Conservation (phyloP, 768 basidiomycete species). For the Russula lepida region DNA sequence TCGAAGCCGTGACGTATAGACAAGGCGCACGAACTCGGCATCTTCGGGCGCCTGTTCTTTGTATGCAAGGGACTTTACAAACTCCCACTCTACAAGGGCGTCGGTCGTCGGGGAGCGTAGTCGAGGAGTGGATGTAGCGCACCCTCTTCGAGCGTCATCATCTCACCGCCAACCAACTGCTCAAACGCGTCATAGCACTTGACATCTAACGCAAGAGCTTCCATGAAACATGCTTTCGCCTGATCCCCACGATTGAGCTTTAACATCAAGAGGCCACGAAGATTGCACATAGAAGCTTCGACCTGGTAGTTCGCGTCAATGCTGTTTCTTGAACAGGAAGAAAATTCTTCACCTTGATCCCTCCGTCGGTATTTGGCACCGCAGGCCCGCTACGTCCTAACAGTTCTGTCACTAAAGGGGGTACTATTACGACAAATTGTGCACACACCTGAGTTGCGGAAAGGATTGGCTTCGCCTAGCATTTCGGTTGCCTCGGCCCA, state of each 20-base stretch:
- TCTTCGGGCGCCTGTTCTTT: slow-evolving; percentile 78
- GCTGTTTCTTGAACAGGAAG: not conserved
- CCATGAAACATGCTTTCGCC: slow-evolving; percentile 93
- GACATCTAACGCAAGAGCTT: slow-evolving; percentile 88
- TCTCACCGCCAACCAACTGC: slow-evolving; percentile 81
- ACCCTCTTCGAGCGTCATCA: slow-evolving; percentile 97
- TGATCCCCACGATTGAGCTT: slow-evolving; percentile 85
- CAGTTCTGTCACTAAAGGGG: not conserved
- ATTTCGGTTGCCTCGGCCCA: slow-evolving; percentile 90
- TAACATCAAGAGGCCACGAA: slow-evolving; percentile 89
- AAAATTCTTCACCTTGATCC: slow-evolving; percentile 65
- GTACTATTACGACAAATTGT: slow-evolving; percentile 13
- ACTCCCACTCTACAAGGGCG: slow-evolving; percentile 80
- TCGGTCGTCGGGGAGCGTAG: not conserved
- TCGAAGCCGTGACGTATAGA: slow-evolving; percentile 85
- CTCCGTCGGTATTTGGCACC: slow-evolving; percentile 81
- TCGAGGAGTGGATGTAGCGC: slow-evolving; percentile 14
- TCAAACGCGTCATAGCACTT: slow-evolving; percentile 97
- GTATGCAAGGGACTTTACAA: slow-evolving; percentile 79
- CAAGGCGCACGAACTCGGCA: slow-evolving; percentile 83
- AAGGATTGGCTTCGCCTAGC: slow-evolving; percentile 89
- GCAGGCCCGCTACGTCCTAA: slow-evolving; percentile 56
- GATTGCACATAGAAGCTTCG: slow-evolving; percentile 94
- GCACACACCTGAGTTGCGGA: slow-evolving; percentile 52
- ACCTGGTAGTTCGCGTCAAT: slow-evolving; percentile 42